phyloP scores from a whole-genome alignment of 768 basidiomycete species.

The Pholiota conissans region DNA sequence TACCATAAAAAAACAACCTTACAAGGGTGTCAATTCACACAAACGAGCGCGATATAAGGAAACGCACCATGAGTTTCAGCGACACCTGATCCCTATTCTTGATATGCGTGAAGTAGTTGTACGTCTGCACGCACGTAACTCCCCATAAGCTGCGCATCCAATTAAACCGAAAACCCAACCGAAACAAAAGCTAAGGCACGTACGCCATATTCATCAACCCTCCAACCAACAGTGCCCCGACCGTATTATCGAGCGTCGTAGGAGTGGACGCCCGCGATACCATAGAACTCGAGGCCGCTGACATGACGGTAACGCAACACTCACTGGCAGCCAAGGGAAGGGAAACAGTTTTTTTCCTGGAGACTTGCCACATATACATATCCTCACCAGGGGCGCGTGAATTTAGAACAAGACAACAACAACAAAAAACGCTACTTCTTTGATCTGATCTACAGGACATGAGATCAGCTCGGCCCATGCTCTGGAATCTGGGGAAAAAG shows the following conservation, averaged over 20 bases:
- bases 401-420: background rate
- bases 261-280: background rate
- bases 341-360: background rate
- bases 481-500: background rate
- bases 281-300: background rate
- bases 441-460: background rate
- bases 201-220: slow-evolving; percentile 55
- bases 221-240: slow-evolving; percentile 57
- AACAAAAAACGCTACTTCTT: background rate
- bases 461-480: background rate
- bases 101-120: slow-evolving; percentile 44
- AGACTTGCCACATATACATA: background rate
- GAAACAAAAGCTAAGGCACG: slow-evolving; percentile 17
- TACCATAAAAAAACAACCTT: slow-evolving; percentile 36
- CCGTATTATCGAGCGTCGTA: slow-evolving; percentile 43
- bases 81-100: slow-evolving; percentile 16
- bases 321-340: background rate
- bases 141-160: slow-evolving; percentile 50
- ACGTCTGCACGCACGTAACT: slow-evolving; percentile 54
- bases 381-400: background rate
- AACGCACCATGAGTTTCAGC: slow-evolving; percentile 39
- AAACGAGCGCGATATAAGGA: background rate
- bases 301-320: background rate
- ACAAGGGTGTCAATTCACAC: background rate
- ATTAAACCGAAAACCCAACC: background rate